Conservation (phyloP, 306 rosid species). For the Glycine soja region DNA sequence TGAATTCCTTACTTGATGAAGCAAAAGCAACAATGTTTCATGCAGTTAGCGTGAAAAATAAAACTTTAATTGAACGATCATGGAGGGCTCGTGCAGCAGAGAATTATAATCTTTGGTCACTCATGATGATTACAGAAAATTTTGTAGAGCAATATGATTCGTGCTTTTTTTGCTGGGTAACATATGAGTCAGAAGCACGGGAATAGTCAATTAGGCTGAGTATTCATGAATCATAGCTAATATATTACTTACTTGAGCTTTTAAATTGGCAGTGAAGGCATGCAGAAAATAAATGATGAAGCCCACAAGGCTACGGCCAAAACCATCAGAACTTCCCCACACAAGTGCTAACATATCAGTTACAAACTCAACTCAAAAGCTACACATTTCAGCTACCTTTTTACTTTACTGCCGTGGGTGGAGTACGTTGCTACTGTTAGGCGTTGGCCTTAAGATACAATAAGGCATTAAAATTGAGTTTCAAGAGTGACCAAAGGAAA, state of each 20-base stretch:
- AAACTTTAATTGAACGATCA: constrained; percentile 35
- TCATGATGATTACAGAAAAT: constrained; percentile 32
- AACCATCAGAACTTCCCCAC: constrained; percentile 18
- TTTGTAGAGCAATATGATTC: background rate
- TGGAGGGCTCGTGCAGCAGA: constrained; percentile 32
- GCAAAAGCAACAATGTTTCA: background rate
- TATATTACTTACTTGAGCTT: background rate
- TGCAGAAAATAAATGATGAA: constrained; percentile 50
- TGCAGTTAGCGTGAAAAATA: constrained; percentile 27
- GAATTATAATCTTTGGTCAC: constrained; percentile 31
- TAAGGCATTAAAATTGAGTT: too few relatives aligned
- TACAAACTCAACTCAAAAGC: background rate
- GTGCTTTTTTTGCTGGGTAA: constrained; percentile 23
- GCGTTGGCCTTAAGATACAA: background rate
- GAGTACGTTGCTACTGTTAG: background rate
- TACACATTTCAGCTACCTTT: background rate
- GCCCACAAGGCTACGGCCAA: constrained; percentile 24
- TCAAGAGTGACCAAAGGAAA: too few relatives aligned
- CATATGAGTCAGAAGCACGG: constrained; percentile 41
- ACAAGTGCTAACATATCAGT: constrained; percentile 4
- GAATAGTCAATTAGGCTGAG: constrained; percentile 7
- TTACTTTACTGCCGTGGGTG: background rate
- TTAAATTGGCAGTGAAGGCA: constrained; percentile 42
- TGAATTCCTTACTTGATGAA: background rate
- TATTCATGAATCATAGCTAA: constrained; percentile 30